Evolutionary conservation across 2,329 filamentous ascomycete species (phyloP), one percentile per base, ranked within the genome.

Genomic region (Purpureocillium lavendulum): DNA sequence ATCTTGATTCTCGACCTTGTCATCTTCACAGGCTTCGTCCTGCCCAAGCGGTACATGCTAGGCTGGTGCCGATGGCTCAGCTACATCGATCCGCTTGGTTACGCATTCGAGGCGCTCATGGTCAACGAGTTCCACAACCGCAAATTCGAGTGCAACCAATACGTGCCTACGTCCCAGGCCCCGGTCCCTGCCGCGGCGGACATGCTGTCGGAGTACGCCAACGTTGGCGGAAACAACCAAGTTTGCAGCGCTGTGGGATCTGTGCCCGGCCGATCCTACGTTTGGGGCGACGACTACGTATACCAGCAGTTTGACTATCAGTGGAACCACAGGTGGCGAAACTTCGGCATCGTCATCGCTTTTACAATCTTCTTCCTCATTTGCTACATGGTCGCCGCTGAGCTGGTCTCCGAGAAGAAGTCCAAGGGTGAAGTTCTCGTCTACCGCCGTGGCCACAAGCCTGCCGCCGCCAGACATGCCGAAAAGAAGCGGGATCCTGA

Each of bases 11-110:
- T 85, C 36, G 75, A 71, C 44, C 71, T 86, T 28, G 71, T 87
- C 59, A 80, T 78, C 49, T 79, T 78, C 58, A 87, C 83, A 14
- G 84, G 81, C 44, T 85, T 88, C 56, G 73, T 78, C 41, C 71
- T 82, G 39, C 75, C 74, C 0, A 72, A 71, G 50, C 60, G 66
- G 39, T 78, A 90, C 61, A 92, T 87, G 83, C 71, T 83, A 7
- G 75, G 67, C 2, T 94, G 87, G 86, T 84, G 83, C 50, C 73
- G 80, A 44, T 94, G 87, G 87, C 77, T 94, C 45, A 84, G 83
- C 56, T 90, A 86, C 56, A 66, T 92, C 30, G 80, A 94, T 44
- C 85, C 86, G 3, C 72, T 94, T 10, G 78, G 77, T 1, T 94
- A 94, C 47, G 78, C 79, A 0, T 94, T 94, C 53, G 87, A 94